Base-by-base conservation (phyloP, 345 rosid species). In the Nephelium lappaceum region DNA sequence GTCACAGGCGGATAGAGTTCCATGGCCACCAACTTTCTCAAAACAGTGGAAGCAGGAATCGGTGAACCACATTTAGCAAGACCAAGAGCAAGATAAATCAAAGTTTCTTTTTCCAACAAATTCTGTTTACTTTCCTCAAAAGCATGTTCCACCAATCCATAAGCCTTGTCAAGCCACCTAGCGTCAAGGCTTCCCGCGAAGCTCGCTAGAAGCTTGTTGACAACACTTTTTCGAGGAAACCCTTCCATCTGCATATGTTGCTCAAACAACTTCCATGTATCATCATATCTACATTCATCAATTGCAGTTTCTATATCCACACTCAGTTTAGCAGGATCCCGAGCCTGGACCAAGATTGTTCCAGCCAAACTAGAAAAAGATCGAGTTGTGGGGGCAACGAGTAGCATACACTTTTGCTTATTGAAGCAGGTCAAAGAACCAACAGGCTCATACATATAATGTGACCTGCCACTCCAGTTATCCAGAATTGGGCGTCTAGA, bases 191-290 rank as follows among this genome's bases (percentile, higher is more conserved):
- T 91, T 76, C 88, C 88, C 0, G 92, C 84, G 72, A 83, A 89
- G 77, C 86, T 81, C n/a, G 85, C 80, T 64, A 95, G 64, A 76
- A 92, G 86, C 80, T 85, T 86, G 85, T 88, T 90, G 42, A 91
- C 87, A 62, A 91, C 76, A 8, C 92, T 88, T 82, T 90, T 96
- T 62, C 89, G 83, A 1, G 99, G 99, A 61, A 92, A 91, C 42
- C 97, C 94, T 67, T 91, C 98, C 93, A 93, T 92, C 60, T 84
- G 91, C 92, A 90, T 83, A 69, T 94, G 95, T 67, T 86, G 94
- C 80, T 89, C 93, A 79, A 80, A 89, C 71, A 92, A 77, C 80
- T 82, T 88, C 98, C 98, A 94, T 21, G 88, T 83, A 75, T 89
- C 94, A 24, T 74, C 69, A 64, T 83, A 84, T 61, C 88, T 87